Evolutionary conservation across 2,329 filamentous ascomycete genomes (phyloP).

Genomic region (Cladobotryum mycophilum): DNA sequence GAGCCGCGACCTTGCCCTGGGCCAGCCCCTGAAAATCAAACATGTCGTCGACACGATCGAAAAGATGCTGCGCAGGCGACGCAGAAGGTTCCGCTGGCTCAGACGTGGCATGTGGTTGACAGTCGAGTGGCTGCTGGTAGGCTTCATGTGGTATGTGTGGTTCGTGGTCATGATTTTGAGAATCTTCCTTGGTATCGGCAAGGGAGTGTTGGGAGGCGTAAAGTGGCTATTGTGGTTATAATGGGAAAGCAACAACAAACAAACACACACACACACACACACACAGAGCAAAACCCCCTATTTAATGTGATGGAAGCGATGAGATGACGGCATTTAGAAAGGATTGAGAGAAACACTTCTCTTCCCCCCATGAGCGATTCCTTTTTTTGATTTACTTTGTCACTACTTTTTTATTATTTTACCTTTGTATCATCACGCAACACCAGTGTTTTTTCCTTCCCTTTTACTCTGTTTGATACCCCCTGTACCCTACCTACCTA

Average conservation of each 20-base stretch:
- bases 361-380: neutral
- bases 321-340: neutral
- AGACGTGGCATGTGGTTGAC: constrained; percentile 70
- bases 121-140: constrained; percentile 82
- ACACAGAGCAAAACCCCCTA: neutral
- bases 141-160: constrained; percentile 93
- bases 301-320: neutral
- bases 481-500: neutral
- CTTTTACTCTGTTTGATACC: constrained; percentile 6
- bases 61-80: constrained; percentile 64
- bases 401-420: neutral
- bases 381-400: constrained; percentile 3
- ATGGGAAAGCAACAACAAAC: neutral
- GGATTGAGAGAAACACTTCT: neutral
- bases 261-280: neutral
- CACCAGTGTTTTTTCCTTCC: too few relatives aligned
- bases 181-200: constrained; percentile 55
- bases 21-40: constrained; percentile 74
- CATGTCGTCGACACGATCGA: constrained; percentile 73
- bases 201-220: constrained; percentile 52
- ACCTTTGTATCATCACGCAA: neutral
- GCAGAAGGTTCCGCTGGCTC: constrained; percentile 64
- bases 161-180: constrained; percentile 74
- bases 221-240: constrained; percentile 81
- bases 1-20: constrained; percentile 66